Evolutionary conservation across 106 monocot genomes (phyloP), one percentile per base, ranked within the genome.

Genomic region (Gastrodia elata): DNA sequence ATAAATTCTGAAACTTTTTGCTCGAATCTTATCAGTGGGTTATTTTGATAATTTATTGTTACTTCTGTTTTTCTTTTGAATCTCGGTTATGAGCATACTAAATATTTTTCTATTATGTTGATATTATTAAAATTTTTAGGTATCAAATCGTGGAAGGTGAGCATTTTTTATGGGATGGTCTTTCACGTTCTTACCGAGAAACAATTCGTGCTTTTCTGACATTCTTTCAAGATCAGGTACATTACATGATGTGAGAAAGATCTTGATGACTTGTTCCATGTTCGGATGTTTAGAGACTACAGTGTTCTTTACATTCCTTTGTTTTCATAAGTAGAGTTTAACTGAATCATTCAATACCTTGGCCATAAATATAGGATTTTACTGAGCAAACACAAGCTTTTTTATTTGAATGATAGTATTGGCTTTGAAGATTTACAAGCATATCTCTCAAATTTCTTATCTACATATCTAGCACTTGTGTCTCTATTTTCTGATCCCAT

Each of bases 211-310:
- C 91, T 65, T 99, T 93, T 85, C 74, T 99, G 56, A 87, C 78
- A 27, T 99, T 83, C 78, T 99, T 99, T 79, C 98, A 99, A 82
- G 78, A 89, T 81, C 83, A 99, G 98, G 98, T 99, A 77, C n/a
- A 37, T 38, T 70, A 76, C 61, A 1, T 27, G 14, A 61, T 14
- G 61, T 61, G 30, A 30, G 32, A 36, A 18, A 14, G 20, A 18
- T 33, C 26, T 14, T n/a, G 3, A 35, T 38, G 5, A 20, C 38
- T 20, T 37, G 6, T 67, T 36, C 37, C 67, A 38, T 33, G n/a
- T 67, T 15, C n/a, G 18, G 1, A 37, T 67, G 8, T n/a, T 67
- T 38, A 4, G 32, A 13, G 6, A 67, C 15, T 67, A 36, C n/a
- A 38, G n/a, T n/a, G n/a, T n/a, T 32, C 1, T 35, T n/a, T 15